Evolutionary conservation across 2,329 filamentous ascomycete species (phyloP), one percentile per base, ranked within the genome.

Genomic region (Xylariaceae sp.): DNA sequence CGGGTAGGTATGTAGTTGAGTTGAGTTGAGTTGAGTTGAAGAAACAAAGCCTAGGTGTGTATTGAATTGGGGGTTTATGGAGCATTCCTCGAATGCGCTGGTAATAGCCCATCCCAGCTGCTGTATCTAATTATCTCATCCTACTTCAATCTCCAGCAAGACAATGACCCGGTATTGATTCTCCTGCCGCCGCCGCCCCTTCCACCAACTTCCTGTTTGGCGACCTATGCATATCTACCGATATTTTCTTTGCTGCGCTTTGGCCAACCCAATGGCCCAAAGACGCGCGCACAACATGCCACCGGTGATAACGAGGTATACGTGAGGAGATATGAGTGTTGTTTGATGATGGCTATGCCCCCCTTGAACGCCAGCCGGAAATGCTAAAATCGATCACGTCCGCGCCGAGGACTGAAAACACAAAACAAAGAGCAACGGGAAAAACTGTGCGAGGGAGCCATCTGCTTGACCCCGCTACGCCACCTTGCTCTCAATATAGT

Each of bases 331-430:
- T 53, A 55, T 30, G 56, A 45, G 53, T 51, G 13, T 15, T 42
- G 37, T 10, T 30, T 4, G 34, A 51, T 63, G 44, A 62, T 18
- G 61, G 57, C 49, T 53, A 51, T 63, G 61, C 53, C 39, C 56
- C 23, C 56, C 61, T 48, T 55, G 54, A 62, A 63, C 61, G 61
- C 61, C 61, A 56, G 44, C 55, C 56, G 53, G 59, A 63, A 63
- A 57, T 59, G 59, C 56, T 55, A 55, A 57, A 62, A 53, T 57
- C 52, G 56, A 53, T 57, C 54, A 42, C 58, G 30, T 52, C 50
- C 51, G 56, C 53, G 58, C 51, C 30, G 59, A 59, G 53, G 51
- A 59, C 56, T 53, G 51, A 63, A 55, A 57, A 48, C 2, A 44
- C 37, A 47, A 53, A 35, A 47, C 15, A 54, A 30, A 35, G 47